A percentile compares a stretch with the other conserved stretches of the same genome.
Conservation (phyloP, 2,329 filamentous ascomycete genomes). For the Teratosphaeria nubilosa region DNA sequence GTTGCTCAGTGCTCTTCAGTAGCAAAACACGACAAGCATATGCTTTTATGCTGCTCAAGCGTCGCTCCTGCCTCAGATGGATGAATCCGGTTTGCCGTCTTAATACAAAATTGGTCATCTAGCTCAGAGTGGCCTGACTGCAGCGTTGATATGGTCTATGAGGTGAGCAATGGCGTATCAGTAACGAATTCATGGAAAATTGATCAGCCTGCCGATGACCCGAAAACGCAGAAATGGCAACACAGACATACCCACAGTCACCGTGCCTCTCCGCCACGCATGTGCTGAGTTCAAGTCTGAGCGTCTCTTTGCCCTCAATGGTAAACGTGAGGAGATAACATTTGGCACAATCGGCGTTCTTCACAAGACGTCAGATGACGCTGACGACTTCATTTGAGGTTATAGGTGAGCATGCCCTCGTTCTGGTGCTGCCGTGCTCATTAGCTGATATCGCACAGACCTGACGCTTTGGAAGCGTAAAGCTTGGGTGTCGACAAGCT, state of each 20-base stretch:
- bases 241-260: constrained; percentile 27
- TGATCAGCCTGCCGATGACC: not conserved
- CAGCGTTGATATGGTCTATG: constrained; percentile 34
- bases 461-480: not conserved
- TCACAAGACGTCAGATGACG: constrained; percentile 41
- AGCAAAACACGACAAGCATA: too few species aligned
- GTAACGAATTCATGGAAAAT: constrained; percentile 15
- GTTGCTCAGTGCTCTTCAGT: too few species aligned
- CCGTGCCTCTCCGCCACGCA: constrained; percentile 38
- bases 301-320: constrained; percentile 37
- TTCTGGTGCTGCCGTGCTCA: not conserved
- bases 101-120: constrained; percentile 47
- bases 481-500: not conserved
- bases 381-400: constrained; percentile 37
- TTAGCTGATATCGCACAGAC: not conserved
- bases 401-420: constrained; percentile 24
- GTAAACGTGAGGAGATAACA: constrained; percentile 21
- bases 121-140: constrained; percentile 42
- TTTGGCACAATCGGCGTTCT: constrained; percentile 43
- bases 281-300: constrained; percentile 46
- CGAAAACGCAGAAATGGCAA: not conserved
- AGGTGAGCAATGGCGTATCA: constrained; percentile 11
- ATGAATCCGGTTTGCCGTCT: constrained; percentile 26
- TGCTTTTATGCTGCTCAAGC: too few species aligned
- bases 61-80: not conserved